Evolutionary conservation across 208 protist genomes (phyloP), one percentile per base, ranked within the genome.

Genomic region (Porcisia hertigi): DNA sequence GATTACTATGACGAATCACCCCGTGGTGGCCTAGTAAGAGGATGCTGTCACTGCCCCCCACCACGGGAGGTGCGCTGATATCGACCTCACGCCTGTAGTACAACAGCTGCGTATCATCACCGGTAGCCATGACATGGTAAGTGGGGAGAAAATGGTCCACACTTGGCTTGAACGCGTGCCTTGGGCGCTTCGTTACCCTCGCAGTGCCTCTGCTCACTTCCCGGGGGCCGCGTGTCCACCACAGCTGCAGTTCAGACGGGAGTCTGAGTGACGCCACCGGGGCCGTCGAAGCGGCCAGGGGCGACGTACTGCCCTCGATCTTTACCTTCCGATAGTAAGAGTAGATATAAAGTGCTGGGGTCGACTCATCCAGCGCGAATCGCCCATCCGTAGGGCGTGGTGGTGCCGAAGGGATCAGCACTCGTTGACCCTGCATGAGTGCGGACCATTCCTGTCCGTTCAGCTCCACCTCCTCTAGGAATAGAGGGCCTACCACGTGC

Each of bases 401-500:
- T 18, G 39, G 34, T 1, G 34, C 16, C 11, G 64, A 55, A 7
- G 60, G 73, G 25, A 84, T 25, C 59, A 70, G 36, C 43, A 79
- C 75, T n/a, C 69, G 62, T 57, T 84, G 77, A 12, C 59, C 54
- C 39, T 73, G 75, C 63, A 74, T 57, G 18, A 77, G 67, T 55
- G 80, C 36, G 6, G 71, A 67, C 71, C 45, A 71, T 60, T 79
- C 76, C 34, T 58, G 59, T 43, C 30, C 20, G 2, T 4, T 34
- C 12, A 20, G 47, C 39, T 71, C 62, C 18, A 76, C 69, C 25
- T 84, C 80, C 43, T 75, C 73, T 41, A 52, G n/a, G 36, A 79
- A 47, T 23, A 71, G 54, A 23, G 79, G 73, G 12, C 73, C 73
- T 0, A 76, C 43, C 2, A 82, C 7, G 49, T 82, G 73, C n/a